Conservation (phyloP, 2,329 filamentous ascomycete species). For the Allantophomopsis lycopodina region DNA sequence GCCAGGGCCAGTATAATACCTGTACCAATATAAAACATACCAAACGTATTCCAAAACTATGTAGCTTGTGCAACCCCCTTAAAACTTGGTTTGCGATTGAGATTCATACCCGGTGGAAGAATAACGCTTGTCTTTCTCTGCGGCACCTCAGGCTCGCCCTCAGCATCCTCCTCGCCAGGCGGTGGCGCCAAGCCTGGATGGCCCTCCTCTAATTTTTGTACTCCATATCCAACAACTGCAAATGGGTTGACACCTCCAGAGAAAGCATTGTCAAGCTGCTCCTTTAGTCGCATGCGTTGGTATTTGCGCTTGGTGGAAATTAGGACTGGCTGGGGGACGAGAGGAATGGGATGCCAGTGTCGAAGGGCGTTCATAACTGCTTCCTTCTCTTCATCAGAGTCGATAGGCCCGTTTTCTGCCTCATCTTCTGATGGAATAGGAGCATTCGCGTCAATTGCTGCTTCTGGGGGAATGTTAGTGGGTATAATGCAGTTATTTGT, state of each 20-base stretch:
- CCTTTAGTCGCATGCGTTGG: conserved; percentile 45
- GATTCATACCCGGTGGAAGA: too few species aligned
- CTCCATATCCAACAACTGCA: conserved; percentile 35
- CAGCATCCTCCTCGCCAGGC: conserved; percentile 36
- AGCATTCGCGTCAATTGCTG: conserved; percentile 86
- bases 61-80: too few species aligned
- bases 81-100: too few species aligned
- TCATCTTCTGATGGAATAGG: conserved; percentile 80
- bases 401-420: conserved; percentile 64
- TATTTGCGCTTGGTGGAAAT: conserved; percentile 49
- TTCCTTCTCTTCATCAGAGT: conserved; percentile 89
- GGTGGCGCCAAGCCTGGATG: conserved; percentile 25
- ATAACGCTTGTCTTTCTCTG: too few species aligned
- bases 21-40: too few species aligned
- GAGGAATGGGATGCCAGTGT: conserved; percentile 64
- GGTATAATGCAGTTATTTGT: not conserved
- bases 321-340: conserved; percentile 53
- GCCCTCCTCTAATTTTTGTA: conserved; percentile 36
- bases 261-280: conserved; percentile 52
- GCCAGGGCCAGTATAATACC: too few species aligned
- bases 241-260: conserved; percentile 56
- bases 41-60: too few species aligned
- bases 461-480: conserved; percentile 42
- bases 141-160: conserved; percentile 36
- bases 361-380: conserved; percentile 72